A percentile compares a stretch with the other conserved stretches of the same genome.
These are phyloP conservation scores for Claviceps sp. DNA, from an alignment of 2,329 filamentous ascomycete species.

Conservation along the genomic window DNA sequence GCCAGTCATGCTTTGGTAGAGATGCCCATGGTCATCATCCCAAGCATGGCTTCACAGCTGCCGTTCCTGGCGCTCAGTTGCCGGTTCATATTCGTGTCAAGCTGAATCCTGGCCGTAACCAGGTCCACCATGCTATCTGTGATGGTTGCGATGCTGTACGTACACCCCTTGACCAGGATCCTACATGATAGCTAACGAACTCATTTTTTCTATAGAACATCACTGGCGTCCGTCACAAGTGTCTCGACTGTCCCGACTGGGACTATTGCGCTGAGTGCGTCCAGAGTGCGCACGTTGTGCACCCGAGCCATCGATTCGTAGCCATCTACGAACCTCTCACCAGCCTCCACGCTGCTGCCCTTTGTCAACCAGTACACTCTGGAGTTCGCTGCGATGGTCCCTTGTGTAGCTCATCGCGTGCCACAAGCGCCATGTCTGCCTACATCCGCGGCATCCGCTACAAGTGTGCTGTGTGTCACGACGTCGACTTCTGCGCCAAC, in stretches of 20 bases:
- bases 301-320: conserved; percentile 78
- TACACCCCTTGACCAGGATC: too few relatives aligned
- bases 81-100: conserved; percentile 49
- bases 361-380: conserved; percentile 42
- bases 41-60: conserved; percentile 64
- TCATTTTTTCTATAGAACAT: conserved; percentile 39
- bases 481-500: conserved; percentile 86
- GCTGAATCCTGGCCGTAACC: conserved; percentile 67
- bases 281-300: conserved; percentile 49
- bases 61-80: conserved; percentile 48
- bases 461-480: conserved; percentile 94
- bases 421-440: conserved; percentile 34
- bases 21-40: conserved; percentile 85
- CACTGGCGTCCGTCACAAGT: conserved; percentile 86
- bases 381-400: conserved; percentile 95
- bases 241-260: conserved; percentile 92
- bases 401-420: conserved; percentile 47
- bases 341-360: conserved; percentile 9
- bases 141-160: conserved; percentile 69
- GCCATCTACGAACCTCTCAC: conserved; percentile 64
- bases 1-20: conserved; percentile 63
- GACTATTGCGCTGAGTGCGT: conserved; percentile 80
- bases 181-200: background rate
- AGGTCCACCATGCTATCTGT: conserved; percentile 77
- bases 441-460: conserved; percentile 84